These are phyloP conservation scores for Monosporozyma siamensis DNA, from an alignment of 805 yeast species.

Conservation along the genomic window DNA sequence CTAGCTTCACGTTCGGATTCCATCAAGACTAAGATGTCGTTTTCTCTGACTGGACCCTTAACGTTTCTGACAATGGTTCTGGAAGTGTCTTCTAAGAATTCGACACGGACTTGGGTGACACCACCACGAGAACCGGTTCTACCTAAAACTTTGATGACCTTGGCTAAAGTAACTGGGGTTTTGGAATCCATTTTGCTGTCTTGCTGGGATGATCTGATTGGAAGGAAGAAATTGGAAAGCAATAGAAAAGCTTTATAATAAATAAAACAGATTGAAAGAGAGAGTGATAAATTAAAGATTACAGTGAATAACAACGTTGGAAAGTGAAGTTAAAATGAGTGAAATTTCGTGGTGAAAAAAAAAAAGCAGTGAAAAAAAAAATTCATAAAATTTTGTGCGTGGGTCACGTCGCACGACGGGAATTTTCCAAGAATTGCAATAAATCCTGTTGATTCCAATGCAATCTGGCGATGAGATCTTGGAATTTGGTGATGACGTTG, in stretches of 20 bases:
- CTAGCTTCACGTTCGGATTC: conserved; percentile 99
- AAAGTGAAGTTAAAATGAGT: background rate
- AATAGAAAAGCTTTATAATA: conserved; percentile 2
- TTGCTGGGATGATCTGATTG: conserved; percentile 9
- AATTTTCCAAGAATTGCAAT: background rate
- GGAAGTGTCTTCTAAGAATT: conserved; percentile 89
- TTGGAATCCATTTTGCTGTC: conserved; percentile 34
- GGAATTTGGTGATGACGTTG: conserved; percentile 29
- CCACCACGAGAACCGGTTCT: conserved; percentile 99
- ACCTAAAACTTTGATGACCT: conserved; percentile 98
- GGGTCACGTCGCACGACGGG: conserved; percentile 20
- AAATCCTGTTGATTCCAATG: background rate
- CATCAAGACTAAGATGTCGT: conserved; percentile 97
- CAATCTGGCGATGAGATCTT: conserved; percentile 12
- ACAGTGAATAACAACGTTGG: background rate
- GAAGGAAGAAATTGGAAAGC: background rate
- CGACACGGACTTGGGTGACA: conserved; percentile 97
- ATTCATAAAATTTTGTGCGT: conserved; percentile 4
- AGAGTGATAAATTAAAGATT: background rate
- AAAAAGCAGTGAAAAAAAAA: background rate
- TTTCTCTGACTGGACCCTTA: conserved; percentile 96
- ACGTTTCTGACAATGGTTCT: conserved; percentile 96
- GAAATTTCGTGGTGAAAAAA: background rate
- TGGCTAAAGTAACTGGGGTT: conserved; percentile 98
- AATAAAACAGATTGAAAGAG: background rate